Percentiles rank a stretch among this genome's conserved stretches.
Conservation (phyloP, 108 stramenopile genomes). For the Discostella stelligeroides region DNA sequence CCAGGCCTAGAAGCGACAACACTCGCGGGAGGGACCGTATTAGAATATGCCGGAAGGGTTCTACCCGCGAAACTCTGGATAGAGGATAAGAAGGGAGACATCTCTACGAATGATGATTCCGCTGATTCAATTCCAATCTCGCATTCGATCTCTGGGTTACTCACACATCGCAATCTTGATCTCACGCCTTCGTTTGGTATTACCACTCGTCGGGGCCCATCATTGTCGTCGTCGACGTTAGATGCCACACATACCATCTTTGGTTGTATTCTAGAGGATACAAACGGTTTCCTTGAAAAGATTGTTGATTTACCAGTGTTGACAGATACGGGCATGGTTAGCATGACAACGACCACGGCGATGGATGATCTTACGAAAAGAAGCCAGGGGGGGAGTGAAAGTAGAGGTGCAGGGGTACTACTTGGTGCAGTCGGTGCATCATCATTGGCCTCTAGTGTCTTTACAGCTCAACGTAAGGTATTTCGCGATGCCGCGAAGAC, state of each 20-base stretch:
- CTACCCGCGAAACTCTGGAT: constrained; percentile 78
- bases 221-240: constrained; percentile 29
- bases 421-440: too few species aligned
- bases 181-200: constrained; percentile 76
- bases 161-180: constrained; percentile 80
- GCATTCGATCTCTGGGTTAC: constrained; percentile 64
- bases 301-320: constrained; percentile 63
- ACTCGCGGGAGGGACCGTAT: constrained; percentile 58
- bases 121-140: constrained; percentile 23
- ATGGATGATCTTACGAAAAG: not conserved
- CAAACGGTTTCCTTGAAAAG: constrained; percentile 55
- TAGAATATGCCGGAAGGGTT: constrained; percentile 72
- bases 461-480: constrained; percentile 73
- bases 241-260: constrained; percentile 81
- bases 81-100: constrained; percentile 34
- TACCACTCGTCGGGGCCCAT: constrained; percentile 61
- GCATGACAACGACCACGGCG: constrained; percentile 21
- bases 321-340: constrained; percentile 43
- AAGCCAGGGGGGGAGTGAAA: constrained; percentile 21
- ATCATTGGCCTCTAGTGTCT: constrained; percentile 64
- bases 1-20: constrained; percentile 68
- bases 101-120: not conserved
- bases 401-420: constrained; percentile 6
- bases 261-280: constrained; percentile 71
- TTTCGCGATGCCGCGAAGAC: constrained; percentile 84